Evolutionary conservation across 1,284 basidiomycete genomes (phyloP).

Genomic region (Naganishia cerealis): DNA sequence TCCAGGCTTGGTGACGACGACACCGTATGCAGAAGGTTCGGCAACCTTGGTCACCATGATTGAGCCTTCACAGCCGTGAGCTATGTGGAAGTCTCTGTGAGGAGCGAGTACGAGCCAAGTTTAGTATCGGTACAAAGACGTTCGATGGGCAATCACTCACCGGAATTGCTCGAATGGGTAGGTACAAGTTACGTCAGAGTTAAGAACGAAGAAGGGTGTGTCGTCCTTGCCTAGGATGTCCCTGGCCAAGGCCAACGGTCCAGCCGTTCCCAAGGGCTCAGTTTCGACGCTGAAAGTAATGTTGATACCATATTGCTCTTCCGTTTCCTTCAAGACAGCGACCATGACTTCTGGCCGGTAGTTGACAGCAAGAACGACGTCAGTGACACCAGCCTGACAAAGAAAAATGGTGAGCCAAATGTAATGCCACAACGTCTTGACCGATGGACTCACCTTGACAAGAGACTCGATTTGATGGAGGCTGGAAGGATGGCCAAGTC

Average conservation of each 20-base stretch:
- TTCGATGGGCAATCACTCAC: slow-evolving; percentile 39
- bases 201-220: slow-evolving; percentile 60
- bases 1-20: slow-evolving; percentile 58
- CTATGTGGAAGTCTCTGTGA: slow-evolving; percentile 58
- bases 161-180: slow-evolving; percentile 59
- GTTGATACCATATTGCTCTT: slow-evolving; percentile 59
- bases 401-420: slow-evolving; percentile 24
- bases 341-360: slow-evolving; percentile 61
- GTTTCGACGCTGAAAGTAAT: slow-evolving; percentile 60
- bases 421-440: too few relatives aligned
- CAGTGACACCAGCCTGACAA: slow-evolving; percentile 58
- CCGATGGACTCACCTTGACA: slow-evolving; percentile 54
- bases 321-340: slow-evolving; percentile 58
- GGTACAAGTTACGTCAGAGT: slow-evolving; percentile 60
- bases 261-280: slow-evolving; percentile 60
- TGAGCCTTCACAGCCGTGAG: slow-evolving; percentile 59
- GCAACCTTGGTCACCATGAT: slow-evolving; percentile 62
- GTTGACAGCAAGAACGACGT: slow-evolving; percentile 60
- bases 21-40: slow-evolving; percentile 60
- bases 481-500: slow-evolving; percentile 38
- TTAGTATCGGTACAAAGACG: background rate
- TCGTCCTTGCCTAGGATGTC: slow-evolving; percentile 60
- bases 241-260: slow-evolving; percentile 58
- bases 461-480: slow-evolving; percentile 60
- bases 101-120: slow-evolving; percentile 6